Evolutionary conservation across 257 asterid genomes (phyloP).

Genomic region (Capsicum pubescens): DNA sequence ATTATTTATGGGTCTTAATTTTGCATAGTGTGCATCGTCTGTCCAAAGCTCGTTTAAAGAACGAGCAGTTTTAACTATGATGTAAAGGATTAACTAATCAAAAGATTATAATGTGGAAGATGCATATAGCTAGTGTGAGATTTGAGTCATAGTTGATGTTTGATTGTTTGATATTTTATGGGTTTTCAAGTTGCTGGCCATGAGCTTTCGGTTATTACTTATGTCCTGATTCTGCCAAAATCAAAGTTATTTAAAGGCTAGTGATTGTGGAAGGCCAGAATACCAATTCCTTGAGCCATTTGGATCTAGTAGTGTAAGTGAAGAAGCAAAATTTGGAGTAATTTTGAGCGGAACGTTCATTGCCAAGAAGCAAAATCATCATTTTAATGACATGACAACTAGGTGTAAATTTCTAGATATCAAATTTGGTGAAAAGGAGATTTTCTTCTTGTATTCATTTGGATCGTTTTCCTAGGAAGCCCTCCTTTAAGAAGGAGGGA

Average conservation of each 20-base stretch:
- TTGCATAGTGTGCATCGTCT: neutral
- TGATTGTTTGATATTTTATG: neutral
- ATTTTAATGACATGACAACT: neutral
- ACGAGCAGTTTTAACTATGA: neutral
- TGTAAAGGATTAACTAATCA: neutral
- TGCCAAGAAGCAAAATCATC: neutral
- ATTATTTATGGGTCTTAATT: neutral
- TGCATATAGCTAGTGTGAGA: neutral
- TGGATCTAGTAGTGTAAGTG: neutral
- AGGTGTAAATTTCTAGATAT: neutral
- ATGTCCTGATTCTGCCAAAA: neutral
- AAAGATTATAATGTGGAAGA: neutral
- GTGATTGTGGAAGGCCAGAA: slow-evolving; percentile 9
- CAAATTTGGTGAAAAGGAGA: too few relatives aligned
- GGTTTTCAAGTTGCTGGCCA: neutral
- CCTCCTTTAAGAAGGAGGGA: neutral
- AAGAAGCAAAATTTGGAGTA: neutral
- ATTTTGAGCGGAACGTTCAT: neutral
- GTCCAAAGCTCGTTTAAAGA: neutral
- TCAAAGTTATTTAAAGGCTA: neutral
- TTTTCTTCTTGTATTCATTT: too few relatives aligned
- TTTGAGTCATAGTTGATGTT: neutral
- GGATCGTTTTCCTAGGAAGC: neutral
- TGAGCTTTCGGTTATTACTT: neutral
- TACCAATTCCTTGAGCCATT: neutral